Evolutionary conservation across 2,329 filamentous ascomycete genomes (phyloP).

Genomic region (Cryphonectria naterciae): DNA sequence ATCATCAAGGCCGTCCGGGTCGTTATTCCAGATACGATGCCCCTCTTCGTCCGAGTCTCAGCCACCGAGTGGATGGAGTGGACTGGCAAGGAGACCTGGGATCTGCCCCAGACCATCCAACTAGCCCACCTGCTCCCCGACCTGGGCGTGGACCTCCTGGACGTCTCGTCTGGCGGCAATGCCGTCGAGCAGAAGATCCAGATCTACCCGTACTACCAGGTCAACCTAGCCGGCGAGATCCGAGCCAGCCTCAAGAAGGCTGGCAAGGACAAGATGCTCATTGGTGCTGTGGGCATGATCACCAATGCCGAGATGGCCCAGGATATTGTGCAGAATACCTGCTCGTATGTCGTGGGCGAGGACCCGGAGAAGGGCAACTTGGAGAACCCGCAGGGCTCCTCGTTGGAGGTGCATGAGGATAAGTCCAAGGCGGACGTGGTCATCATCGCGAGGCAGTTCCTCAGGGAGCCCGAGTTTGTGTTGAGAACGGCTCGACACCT

Average conservation of each 20-base stretch:
- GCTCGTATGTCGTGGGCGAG: slow-evolving; percentile 42
- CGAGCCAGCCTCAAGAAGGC: slow-evolving; percentile 64
- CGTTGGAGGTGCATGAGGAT: slow-evolving; percentile 43
- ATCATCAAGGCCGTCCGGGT: slow-evolving; percentile 54
- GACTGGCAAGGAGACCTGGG: slow-evolving; percentile 61
- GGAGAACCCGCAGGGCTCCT: slow-evolving; percentile 35
- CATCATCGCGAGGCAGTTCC: slow-evolving; percentile 74
- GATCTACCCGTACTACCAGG: slow-evolving; percentile 70
- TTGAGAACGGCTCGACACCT: slow-evolving; percentile 74
- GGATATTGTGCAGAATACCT: slow-evolving; percentile 54
- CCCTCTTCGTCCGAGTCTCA: slow-evolving; percentile 63
- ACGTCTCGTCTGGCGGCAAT: slow-evolving; percentile 79
- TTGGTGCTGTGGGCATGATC: slow-evolving; percentile 78
- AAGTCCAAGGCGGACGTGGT: slow-evolving; percentile 67
- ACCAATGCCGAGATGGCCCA: slow-evolving; percentile 70
- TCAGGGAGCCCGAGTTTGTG: slow-evolving; percentile 81
- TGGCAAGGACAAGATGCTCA: slow-evolving; percentile 56
- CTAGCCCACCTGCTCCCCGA: slow-evolving; percentile 73
- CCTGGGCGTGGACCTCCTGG: slow-evolving; percentile 79
- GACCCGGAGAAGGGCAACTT: slow-evolving; percentile 39
- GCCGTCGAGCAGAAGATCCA: slow-evolving; percentile 64
- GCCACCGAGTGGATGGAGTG: slow-evolving; percentile 66
- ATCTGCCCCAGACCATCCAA: slow-evolving; percentile 66
- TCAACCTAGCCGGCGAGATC: slow-evolving; percentile 71
- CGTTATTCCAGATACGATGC: slow-evolving; percentile 57